Base-by-base conservation (phyloP, 169 alveolate species). In the Eimeria tenella region DNA sequence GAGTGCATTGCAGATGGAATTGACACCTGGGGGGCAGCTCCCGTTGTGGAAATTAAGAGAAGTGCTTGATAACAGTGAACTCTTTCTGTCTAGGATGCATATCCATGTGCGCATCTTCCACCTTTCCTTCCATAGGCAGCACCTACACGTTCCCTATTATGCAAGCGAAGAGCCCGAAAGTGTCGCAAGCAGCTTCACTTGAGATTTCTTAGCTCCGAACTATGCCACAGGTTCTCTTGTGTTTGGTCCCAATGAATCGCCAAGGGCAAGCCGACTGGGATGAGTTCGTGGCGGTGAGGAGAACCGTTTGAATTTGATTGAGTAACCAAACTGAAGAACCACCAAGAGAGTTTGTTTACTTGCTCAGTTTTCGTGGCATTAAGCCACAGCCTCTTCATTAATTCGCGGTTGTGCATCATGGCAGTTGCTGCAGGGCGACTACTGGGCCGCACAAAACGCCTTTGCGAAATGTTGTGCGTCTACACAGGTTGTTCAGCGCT, bases 41-140 rank as follows among this genome's bases (percentile, higher is more conserved):
- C 95, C 95, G 11, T 21, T 93, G 49, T 93, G 95, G 95, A 58
- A 79, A 2, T 62, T 93, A 21, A 84, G 95, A 10, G 95, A 93
- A 6, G 71, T 83, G 58, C 93, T 93, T 62, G 79, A 53, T 70
- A 63, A 71, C 87, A 82, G 93, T 56, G 93, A 77, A 49, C 65
- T 93, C 17, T 93, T 93, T 23, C 93, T 93, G 15, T 93, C 95
- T 50, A 81, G 75, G 58, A 93, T 93, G 87, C 95, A 93, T 25
- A 93, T 93, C 15, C 95, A 93, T 71, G 95, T 93, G 55, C 79
- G 91, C 23, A 42, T 4, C 5, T 25, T 60, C 13, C 91, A 4
- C 49, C 11, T 31, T 42, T 50, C 31, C 89, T 58, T 31, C 42
- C 42, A 31, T 31, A 31, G 42, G 42, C 42, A 31, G 42, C 42